A percentile compares a stretch with the other conserved stretches of the same genome.
phyloP scores from a whole-genome alignment of 2,329 filamentous ascomycete species.

The Cryphonectria nitschkei region DNA sequence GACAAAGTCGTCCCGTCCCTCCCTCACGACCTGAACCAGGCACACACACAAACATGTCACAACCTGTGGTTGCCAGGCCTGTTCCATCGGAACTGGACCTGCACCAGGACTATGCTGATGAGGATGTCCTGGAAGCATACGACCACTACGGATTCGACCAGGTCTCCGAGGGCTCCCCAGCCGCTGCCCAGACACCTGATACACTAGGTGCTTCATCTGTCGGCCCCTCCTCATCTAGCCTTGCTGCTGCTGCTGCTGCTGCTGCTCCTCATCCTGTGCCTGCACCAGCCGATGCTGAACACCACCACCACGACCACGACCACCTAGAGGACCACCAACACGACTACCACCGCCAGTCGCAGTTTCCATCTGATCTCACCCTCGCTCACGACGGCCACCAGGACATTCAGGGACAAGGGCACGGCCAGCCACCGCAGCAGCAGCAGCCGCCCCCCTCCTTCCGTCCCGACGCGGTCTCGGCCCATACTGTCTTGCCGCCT shows the following conservation, averaged over 20 bases:
- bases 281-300: neutral
- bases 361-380: slow-evolving; percentile 2
- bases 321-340: neutral
- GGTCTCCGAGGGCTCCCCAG: slow-evolving; percentile 20
- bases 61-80: slow-evolving; percentile 20
- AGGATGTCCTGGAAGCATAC: slow-evolving; percentile 24
- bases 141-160: slow-evolving; percentile 29
- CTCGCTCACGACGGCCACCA: neutral
- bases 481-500: slow-evolving; percentile 12
- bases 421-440: neutral
- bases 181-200: slow-evolving; percentile 27
- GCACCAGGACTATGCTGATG: slow-evolving; percentile 21
- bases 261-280: slow-evolving; percentile 5
- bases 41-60: slow-evolving; percentile 18
- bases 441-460: slow-evolving; percentile 9
- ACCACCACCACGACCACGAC: neutral
- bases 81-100: slow-evolving; percentile 22
- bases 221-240: slow-evolving; percentile 22
- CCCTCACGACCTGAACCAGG: neutral
- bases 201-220: slow-evolving; percentile 29
- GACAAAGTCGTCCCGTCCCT: neutral
- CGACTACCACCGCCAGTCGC: slow-evolving; percentile 8
- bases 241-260: neutral
- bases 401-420: slow-evolving; percentile 6
- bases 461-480: slow-evolving; percentile 21